Evolutionary conservation across 2,329 filamentous ascomycete species (phyloP), one percentile per base, ranked within the genome.

Genomic region (Epichloe baconii): DNA sequence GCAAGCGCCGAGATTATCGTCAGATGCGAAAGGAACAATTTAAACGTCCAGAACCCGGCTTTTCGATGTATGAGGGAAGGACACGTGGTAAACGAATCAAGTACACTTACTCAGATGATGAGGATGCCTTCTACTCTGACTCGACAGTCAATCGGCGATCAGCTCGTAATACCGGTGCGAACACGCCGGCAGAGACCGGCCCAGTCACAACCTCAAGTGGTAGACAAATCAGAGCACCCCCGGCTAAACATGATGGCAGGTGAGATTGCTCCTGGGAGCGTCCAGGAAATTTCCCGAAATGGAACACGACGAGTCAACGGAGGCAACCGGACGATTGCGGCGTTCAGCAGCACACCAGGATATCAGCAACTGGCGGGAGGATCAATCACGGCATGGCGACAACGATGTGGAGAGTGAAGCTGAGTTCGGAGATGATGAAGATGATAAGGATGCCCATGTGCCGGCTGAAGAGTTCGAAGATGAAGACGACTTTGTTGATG

Each of bases 1-100:
- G 93, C 51, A 88, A 84, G 67, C 85, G 90, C 44, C 85, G 93
- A 52, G 93, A 98, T 61, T 97, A 98, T 62, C 84, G 93, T 15
- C 80, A 88, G 63, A 77, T 82, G 59, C 87, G 88, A 56, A 91
- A 91, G 63, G 87, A 91, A 54, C 84, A 86, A 53, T 97, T 97
- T 69, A 79, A 85, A 57, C 81, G 89, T 5, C 88, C 89, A 5
- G 90, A 95, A 59, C 84, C 86, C 10, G 89, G 89, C 4, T 94
- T 91, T 64, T 96, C 90, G 1, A 74, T 95, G 52, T 98, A 98
- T 66, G 93, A 98, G 71, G 93, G 93, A 47, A 87, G 93, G 49
- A 98, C 94, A 5, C 82, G 93, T 53, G 93, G 93, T 52, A 97
- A 98, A 73, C 86, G 91, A 54, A 86, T 95, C 70, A 94, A 90